Conservation (phyloP, 306 rosid genomes). For the Cicer chorassanicum region DNA sequence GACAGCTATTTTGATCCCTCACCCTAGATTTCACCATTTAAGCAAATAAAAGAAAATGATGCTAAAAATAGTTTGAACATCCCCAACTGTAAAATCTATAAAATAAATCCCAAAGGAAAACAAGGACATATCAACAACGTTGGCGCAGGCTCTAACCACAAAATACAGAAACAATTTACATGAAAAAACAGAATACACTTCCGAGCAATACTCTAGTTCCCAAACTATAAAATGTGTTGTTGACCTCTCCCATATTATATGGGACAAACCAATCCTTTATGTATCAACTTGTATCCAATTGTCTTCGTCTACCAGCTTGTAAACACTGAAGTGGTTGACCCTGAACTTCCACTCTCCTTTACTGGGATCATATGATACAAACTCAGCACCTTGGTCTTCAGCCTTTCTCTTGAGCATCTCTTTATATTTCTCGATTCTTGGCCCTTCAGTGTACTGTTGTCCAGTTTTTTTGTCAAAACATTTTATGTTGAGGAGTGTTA, state of each 20-base stretch:
- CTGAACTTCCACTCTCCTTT: conserved; percentile 95
- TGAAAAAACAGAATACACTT: conserved; percentile 2
- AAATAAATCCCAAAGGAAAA: conserved; percentile 19
- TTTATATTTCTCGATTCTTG: conserved; percentile 77
- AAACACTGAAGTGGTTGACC: conserved; percentile 82
- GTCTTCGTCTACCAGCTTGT: conserved; percentile 62
- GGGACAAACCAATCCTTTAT: conserved; percentile 10
- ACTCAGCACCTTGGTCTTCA: conserved; percentile 91
- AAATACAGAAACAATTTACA: conserved; percentile 44
- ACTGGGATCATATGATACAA: conserved; percentile 71
- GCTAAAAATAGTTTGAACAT: conserved; percentile 23
- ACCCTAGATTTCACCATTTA: not conserved
- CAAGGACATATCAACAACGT: conserved; percentile 40
- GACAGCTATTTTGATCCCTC: conserved; percentile 16
- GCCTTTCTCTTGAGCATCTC: conserved; percentile 94
- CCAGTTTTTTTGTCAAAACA: conserved; percentile 84
- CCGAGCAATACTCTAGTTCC: conserved; percentile 40
- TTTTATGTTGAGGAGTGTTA: conserved; percentile 85
- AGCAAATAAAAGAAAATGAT: conserved; percentile 14
- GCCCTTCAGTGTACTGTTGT: conserved; percentile 73
- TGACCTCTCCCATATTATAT: not conserved
- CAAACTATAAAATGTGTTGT: conserved; percentile 38
- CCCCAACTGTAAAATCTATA: conserved; percentile 36
- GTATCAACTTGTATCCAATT: conserved; percentile 39
- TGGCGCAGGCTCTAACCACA: conserved; percentile 40